These are phyloP conservation scores for Hyaloscypha variabilis DNA, from an alignment of 495 filamentous ascomycete genomes.

Conservation along the genomic window DNA sequence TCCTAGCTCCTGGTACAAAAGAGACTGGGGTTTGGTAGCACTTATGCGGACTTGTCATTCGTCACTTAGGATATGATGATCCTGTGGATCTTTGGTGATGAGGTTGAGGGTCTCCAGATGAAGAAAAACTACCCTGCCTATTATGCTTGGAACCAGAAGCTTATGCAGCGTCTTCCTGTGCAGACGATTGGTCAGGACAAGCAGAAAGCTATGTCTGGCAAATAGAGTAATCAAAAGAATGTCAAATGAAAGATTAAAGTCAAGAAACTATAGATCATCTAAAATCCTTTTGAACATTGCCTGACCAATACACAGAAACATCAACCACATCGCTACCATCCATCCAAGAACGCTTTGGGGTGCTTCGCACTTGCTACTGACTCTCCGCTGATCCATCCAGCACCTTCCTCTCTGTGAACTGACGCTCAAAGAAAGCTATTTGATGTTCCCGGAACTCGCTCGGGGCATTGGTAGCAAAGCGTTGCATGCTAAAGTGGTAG, in stretches of 20 bases:
- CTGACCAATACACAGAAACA: neutral
- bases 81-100: conserved; percentile 10
- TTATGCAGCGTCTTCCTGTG: conserved; percentile 40
- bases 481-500: conserved; percentile 74
- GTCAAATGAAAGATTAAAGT: neutral
- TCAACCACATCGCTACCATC: neutral
- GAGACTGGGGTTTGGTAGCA: neutral
- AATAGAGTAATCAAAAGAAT: neutral
- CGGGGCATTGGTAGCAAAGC: conserved; percentile 59
- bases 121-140: conserved; percentile 18
- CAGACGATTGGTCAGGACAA: conserved; percentile 35
- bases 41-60: conserved; percentile 21
- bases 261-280: neutral
- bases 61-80: conserved; percentile 22
- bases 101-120: neutral
- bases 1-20: neutral
- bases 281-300: neutral
- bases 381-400: conserved; percentile 64
- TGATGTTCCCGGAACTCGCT: conserved; percentile 67
- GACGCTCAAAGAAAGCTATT: conserved; percentile 74
- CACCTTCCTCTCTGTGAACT: conserved; percentile 78
- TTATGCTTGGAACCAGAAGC: conserved; percentile 34
- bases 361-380: conserved; percentile 41
- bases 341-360: neutral
- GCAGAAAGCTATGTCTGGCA: conserved; percentile 8